Base-by-base conservation (phyloP, 1,284 basidiomycete species). In the Malassezia restricta region DNA sequence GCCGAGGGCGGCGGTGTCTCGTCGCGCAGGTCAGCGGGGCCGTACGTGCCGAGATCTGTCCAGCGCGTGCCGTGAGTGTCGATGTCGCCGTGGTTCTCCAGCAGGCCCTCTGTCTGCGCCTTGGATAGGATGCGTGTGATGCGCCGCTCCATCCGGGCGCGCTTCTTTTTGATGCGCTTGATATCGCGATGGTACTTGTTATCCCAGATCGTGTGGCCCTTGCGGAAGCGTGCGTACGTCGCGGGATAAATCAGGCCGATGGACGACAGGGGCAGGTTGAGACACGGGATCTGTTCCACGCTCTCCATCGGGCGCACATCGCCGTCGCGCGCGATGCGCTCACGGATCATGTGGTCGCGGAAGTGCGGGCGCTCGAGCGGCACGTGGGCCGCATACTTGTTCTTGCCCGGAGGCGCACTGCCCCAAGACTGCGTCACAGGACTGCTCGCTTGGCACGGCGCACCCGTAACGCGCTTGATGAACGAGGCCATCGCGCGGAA, bases 311-410 rank as follows among this genome's bases (percentile, higher is more conserved):
- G 79, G 8, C 90, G 81, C 14, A 87, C 78, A 6, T 81, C 74
- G 6, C 92, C 92, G 20, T 78, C 77, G 4, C 83, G 82, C 15
- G 84, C 82, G 17, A 96, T 82, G 9, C 92, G 81, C 74, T 96
- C 90, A 31, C 91, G 81, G 56, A 96, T 86, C 80, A 85, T 84
- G 48, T 78, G 75, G 20, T 56, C 56, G 17, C 63, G 51, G 56
- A 58, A 65, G 5, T 53, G 61, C 1, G 66, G 67, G 4, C 68
- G 60, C n/a, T 58, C 49, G 8, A 72, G 55, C 28, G 70, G 70
- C 1, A 70, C 69, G 40, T 66, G 64, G 14, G 64, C 68, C 1
- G 61, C 55, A 48, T 70, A 71, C 43, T 58, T 50, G 53, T 68
- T 68, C 30, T 58, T 48, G 5, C 57, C 43, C 20, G 62, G 59